Evolutionary conservation across 192 early-diverging fungal species (phyloP).

Genomic region (Pilaira anomala): DNA sequence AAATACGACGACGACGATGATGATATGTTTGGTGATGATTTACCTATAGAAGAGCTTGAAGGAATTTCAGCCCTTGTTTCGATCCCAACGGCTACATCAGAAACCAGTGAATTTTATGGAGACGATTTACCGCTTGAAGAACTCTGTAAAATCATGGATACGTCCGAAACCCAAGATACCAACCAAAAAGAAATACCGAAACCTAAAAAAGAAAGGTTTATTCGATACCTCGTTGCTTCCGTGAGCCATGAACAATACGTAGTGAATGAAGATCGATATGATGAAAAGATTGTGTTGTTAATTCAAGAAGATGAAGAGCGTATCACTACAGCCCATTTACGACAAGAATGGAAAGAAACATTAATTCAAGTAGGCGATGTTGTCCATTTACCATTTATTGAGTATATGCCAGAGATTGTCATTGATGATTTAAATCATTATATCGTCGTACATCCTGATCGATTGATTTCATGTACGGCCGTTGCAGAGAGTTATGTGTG

Average conservation of each 20-base stretch:
- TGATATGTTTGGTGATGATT: conserved; percentile 32
- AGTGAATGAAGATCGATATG: not conserved
- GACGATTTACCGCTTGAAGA: not conserved
- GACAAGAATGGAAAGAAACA: conserved; percentile 68
- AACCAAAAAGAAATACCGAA: not conserved
- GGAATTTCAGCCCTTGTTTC: not conserved
- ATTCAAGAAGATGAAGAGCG: conserved; percentile 12
- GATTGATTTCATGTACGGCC: conserved; percentile 70
- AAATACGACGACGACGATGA: conserved; percentile 2
- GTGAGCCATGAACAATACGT: not conserved
- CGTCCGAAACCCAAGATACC: not conserved
- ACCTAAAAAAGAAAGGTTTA: conserved; percentile 1
- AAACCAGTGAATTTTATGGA: too few species aligned
- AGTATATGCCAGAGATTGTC: conserved; percentile 36
- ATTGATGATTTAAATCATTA: conserved; percentile 59
- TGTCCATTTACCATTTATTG: conserved; percentile 53
- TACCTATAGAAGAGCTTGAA: conserved; percentile 23
- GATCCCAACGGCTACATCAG: too few species aligned
- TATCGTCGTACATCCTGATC: conserved; percentile 80
- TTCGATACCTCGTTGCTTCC: conserved; percentile 9
- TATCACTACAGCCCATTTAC: conserved; percentile 40
- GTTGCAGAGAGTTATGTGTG: conserved; percentile 76
- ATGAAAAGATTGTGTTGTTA: conserved; percentile 3
- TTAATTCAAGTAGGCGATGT: conserved; percentile 59
- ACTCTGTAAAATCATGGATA: not conserved